Evolutionary conservation across 371 early-diverging fungal species (phyloP).

Genomic region (Mortierella sp.): DNA sequence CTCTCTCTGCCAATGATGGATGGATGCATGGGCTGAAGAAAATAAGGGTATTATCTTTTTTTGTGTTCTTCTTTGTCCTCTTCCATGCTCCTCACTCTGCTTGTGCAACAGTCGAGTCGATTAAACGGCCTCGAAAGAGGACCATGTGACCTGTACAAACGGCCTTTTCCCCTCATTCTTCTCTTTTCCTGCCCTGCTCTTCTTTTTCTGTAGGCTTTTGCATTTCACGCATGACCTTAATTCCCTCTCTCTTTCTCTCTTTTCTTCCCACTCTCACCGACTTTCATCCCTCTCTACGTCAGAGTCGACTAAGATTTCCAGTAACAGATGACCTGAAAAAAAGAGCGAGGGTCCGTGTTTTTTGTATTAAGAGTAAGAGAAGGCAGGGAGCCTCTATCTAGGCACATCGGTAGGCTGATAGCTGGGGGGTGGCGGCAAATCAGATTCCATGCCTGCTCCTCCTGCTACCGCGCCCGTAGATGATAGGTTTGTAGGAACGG

Average conservation of each 20-base stretch:
- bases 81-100: too few relatives aligned
- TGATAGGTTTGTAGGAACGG: background rate
- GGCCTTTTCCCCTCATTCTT: background rate
- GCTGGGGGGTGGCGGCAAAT: background rate
- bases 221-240: too few relatives aligned
- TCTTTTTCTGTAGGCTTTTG: too few relatives aligned
- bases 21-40: background rate
- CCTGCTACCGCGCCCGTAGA: background rate
- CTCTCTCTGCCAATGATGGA: background rate
- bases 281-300: background rate
- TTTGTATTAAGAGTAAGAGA: background rate
- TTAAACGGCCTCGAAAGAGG: background rate
- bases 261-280: too few relatives aligned
- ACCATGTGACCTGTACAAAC: background rate
- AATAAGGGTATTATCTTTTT: background rate
- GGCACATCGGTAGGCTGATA: background rate
- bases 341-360: background rate
- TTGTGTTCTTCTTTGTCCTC: background rate
- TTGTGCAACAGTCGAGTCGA: conserved; percentile 3
- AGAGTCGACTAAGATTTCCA: background rate
- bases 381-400: background rate
- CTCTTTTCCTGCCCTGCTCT: too few relatives aligned
- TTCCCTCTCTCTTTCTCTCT: too few relatives aligned
- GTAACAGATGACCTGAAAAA: background rate
- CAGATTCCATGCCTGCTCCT: background rate